Evolutionary conservation across 192 early-diverging fungal genomes (phyloP).

Genomic region (Linnemannia schmuckeri): DNA sequence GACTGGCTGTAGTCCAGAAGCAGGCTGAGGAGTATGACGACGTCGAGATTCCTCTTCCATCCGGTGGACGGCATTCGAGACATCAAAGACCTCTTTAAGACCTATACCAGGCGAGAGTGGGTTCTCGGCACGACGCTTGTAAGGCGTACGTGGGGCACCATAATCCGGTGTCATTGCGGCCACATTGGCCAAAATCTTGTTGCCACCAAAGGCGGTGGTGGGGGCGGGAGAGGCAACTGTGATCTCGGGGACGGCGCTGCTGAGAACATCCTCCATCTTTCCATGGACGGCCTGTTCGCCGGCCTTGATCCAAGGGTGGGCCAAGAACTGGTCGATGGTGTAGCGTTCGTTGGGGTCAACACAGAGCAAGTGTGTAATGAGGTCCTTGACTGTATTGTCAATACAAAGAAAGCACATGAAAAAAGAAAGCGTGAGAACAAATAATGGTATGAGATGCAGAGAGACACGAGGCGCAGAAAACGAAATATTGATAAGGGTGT

Average conservation of each 20-base stretch:
- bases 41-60: conserved; percentile 69
- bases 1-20: not conserved
- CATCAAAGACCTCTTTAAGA: conserved; percentile 77
- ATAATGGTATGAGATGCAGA: not conserved
- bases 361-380: conserved; percentile 74
- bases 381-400: conserved; percentile 69
- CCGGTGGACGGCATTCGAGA: conserved; percentile 81
- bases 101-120: conserved; percentile 60
- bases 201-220: conserved; percentile 6
- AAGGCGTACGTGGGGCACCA: conserved; percentile 17
- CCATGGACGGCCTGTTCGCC: conserved; percentile 1
- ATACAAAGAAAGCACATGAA: not conserved
- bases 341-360: conserved; percentile 77
- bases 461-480: not conserved
- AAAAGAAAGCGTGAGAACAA: not conserved
- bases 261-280: not conserved
- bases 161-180: conserved; percentile 26
- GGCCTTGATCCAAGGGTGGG: conserved; percentile 77
- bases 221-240: not conserved
- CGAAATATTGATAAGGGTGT: too few relatives aligned
- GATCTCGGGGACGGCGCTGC: conserved; percentile 4
- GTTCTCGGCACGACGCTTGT: conserved; percentile 59
- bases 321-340: conserved; percentile 82
- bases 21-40: not conserved
- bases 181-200: conserved; percentile 20